phyloP scores from a whole-genome alignment of 176 grass and related monocot genomes.

The Oryza punctata region DNA sequence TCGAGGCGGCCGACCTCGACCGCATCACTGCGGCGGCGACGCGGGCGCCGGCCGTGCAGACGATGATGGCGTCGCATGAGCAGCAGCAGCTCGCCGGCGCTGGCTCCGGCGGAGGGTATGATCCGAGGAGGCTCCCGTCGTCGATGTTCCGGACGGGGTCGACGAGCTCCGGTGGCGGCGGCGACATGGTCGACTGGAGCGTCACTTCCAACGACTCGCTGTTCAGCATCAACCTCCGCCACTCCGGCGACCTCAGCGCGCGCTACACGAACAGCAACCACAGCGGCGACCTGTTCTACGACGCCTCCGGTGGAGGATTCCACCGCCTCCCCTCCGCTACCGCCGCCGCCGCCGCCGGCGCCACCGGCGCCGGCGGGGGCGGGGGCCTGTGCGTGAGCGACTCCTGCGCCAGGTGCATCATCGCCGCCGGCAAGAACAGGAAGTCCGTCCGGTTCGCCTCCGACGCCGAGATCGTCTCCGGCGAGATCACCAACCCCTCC shows the following conservation, averaged over 20 bases:
- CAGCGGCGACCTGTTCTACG: constrained; percentile 37
- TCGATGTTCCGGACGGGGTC: constrained; percentile 43
- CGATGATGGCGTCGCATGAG: neutral
- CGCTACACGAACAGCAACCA: neutral
- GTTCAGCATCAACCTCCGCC: constrained; percentile 49
- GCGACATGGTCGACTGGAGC: constrained; percentile 28
- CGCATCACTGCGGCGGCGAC: neutral
- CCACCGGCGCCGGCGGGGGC: neutral
- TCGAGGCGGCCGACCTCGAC: neutral
- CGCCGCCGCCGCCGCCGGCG: neutral
- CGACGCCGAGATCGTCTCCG: constrained; percentile 3
- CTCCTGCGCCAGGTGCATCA: constrained; percentile 21
- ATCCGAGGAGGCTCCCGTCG: constrained; percentile 39
- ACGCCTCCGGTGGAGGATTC: constrained; percentile 15
- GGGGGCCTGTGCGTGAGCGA: constrained; percentile 5
- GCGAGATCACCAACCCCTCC: constrained; percentile 4
- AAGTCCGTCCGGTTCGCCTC: constrained; percentile 49
- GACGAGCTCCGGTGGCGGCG: constrained; percentile 3
- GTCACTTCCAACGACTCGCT: constrained; percentile 38
- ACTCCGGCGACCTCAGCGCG: neutral
- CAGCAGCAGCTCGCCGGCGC: neutral
- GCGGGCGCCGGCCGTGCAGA: constrained; percentile 32
- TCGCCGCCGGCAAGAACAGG: neutral
- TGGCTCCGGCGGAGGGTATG: neutral
- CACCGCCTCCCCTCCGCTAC: neutral